Evolutionary conservation across 257 asterid species (phyloP), one percentile per base, ranked within the genome.

Genomic region (Verbascum thapsus): DNA sequence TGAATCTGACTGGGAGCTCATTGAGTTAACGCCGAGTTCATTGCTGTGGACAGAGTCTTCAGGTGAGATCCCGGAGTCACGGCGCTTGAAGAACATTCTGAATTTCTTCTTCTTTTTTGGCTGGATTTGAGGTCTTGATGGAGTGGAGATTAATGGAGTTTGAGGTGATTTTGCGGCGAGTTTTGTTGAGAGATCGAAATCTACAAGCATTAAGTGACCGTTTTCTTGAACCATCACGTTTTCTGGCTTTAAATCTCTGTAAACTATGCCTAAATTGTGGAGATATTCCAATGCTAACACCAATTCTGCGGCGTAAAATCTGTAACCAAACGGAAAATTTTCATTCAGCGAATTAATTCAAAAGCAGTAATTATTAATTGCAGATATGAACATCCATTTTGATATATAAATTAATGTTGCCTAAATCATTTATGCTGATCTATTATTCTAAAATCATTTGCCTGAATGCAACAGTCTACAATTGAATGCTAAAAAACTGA

Each of bases 161-260:
- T 70, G 78, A 0, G 96, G 81, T 1, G 88, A 68, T 71, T 61
- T 78, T 0, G 83, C 42, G 0, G 86, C 8, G 61, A 90, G 96
- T 58, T 76, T 94, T 1, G 95, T 81, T 1, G 97, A 90, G 45
- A 94, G 90, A 81, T 94, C 99, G 66, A 89, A 94, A 72, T 94
- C 99, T 3, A 90, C 83, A 0, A 94, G 83, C 99, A 94, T 94
- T 67, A 87, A 53, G 38, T 94, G 99, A 0, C 99, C 99, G 70
- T 63, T 87, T 39, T 81, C 91, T 63, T 92, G 99, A 52, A 89
- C 78, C 99, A 89, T 83, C 65, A 92, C 95, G 42, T 92, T 92
- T 23, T 92, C 99, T 38, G 99, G 99, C 81, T 92, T 92, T 72
- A 89, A 78, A 78, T 92, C 97, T 77, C 96, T 77, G 74, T 89